Evolutionary conservation across 768 basidiomycete species (phyloP), one percentile per base, ranked within the genome.

Genomic region (Tulasnella sp.): DNA sequence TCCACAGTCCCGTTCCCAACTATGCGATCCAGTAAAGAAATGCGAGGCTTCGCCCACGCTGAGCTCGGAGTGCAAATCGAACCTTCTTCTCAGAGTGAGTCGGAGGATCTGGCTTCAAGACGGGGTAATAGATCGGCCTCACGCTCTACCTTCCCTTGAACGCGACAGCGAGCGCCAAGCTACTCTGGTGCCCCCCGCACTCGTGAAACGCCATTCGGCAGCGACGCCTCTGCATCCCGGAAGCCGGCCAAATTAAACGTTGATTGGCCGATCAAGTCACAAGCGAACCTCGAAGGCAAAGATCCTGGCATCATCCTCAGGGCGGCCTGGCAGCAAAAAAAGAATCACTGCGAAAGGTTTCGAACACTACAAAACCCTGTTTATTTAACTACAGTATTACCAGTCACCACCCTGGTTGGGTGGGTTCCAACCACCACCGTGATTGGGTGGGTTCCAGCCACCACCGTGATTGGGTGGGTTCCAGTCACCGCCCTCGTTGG

Each of bases 241-340:
- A 90, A 87, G 74, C 87, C 89, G 8, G 88, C 88, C n/a, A 91
- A 93, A 82, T 87, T 89, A 89, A 79, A 84, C 88, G 44, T 87
- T 93, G 76, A 87, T 94, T 6, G 93, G 93, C 19, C 89, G 91
- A 82, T 86, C 89, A 0, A 85, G 87, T 78, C 12, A 88, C 91
- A 24, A 85, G 86, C 6, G 82, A 91, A 40, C 81, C 87, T 36
- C 87, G 86, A 71, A 56, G 12, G 48, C 74, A 18, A 71, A 56
- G 42, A 36, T 79, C 12, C 73, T 10, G 9, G 74, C 73, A 18
- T 46, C 48, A 8, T 40, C 79, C 0, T 79, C 81, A 12, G 46
- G 40, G 19, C 36, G 1, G 24, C 27, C 58, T 14, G 46, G 8
- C 46, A 71, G 27, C 40, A 52, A 21, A 36, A 62, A 9, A 74